Conservation (phyloP, 257 asterid species). For the Gardenia jasminoides region DNA sequence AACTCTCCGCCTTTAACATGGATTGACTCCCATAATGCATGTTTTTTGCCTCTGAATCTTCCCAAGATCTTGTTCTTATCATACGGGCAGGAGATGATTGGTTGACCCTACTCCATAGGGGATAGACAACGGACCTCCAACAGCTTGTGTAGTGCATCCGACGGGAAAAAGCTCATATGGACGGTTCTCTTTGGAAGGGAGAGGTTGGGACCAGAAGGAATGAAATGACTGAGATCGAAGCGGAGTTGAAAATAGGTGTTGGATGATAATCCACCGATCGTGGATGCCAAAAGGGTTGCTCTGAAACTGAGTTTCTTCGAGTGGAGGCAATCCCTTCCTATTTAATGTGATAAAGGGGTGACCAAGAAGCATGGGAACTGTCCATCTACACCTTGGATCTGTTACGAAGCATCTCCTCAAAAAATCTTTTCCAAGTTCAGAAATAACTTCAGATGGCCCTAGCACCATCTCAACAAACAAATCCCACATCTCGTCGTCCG, state of each 20-base stretch:
- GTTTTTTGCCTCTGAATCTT: too few relatives aligned
- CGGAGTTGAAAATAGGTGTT: background rate
- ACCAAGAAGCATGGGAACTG: background rate
- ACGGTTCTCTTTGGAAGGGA: background rate
- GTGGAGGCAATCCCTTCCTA: background rate
- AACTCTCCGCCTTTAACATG: too few relatives aligned
- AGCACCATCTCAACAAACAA: background rate
- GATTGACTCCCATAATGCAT: too few relatives aligned
- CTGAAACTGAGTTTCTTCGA: background rate
- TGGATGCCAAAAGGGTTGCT: background rate
- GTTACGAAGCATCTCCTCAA: background rate
- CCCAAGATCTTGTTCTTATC: too few relatives aligned
- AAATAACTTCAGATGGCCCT: background rate
- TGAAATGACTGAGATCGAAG: background rate
- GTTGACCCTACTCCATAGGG: too few relatives aligned
- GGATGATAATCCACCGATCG: background rate
- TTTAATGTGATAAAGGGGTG: background rate
- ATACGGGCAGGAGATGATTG: too few relatives aligned
- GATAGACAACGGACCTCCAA: too few relatives aligned
- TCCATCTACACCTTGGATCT: background rate
- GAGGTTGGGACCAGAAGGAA: background rate
- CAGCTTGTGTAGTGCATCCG: too few relatives aligned
- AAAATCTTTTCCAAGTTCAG: conserved; percentile 3
- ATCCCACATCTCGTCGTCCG: background rate
- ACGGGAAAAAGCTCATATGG: too few relatives aligned